These are phyloP conservation scores for Plantago elongata DNA, from an alignment of 257 asterid species.

Conservation along the genomic window DNA sequence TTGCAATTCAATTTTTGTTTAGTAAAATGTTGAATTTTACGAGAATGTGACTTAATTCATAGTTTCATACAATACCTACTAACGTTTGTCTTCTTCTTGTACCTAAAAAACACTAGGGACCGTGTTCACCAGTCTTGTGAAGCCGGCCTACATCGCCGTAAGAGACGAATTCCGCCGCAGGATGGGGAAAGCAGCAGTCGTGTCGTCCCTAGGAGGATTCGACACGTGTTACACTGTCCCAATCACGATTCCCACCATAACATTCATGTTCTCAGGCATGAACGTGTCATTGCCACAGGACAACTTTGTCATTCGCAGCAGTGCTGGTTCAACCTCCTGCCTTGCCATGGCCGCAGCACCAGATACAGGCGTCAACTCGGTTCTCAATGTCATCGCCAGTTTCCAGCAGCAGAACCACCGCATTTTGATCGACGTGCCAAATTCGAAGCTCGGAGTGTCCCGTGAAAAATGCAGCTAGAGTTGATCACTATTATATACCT, in stretches of 20 bases:
- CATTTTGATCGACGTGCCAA: conserved; percentile 61
- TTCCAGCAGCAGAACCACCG: conserved; percentile 89
- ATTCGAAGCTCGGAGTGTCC: conserved; percentile 63
- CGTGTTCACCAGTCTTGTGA: conserved; percentile 47
- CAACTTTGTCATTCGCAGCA: conserved; percentile 56
- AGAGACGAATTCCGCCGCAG: conserved; percentile 55
- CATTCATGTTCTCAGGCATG: conserved; percentile 49
- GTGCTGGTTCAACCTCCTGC: conserved; percentile 60
- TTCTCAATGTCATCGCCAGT: conserved; percentile 73
- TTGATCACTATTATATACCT: neutral
- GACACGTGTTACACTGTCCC: conserved; percentile 65
- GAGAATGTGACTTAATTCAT: too few species aligned
- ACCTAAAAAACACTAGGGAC: conserved; percentile 32
- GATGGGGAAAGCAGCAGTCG: conserved; percentile 43
- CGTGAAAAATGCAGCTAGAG: conserved; percentile 56
- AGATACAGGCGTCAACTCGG: conserved; percentile 57
- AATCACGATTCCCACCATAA: conserved; percentile 37
- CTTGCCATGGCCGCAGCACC: conserved; percentile 88
- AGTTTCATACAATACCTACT: too few species aligned
- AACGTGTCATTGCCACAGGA: conserved; percentile 53
- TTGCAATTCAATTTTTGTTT: too few species aligned
- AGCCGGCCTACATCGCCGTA: conserved; percentile 50
- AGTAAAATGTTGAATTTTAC: too few species aligned
- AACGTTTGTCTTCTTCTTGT: too few species aligned
- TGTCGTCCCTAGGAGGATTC: conserved; percentile 55